Evolutionary conservation across 2,329 filamentous ascomycete genomes (phyloP).

Genomic region (Triangularia verruculosa): DNA sequence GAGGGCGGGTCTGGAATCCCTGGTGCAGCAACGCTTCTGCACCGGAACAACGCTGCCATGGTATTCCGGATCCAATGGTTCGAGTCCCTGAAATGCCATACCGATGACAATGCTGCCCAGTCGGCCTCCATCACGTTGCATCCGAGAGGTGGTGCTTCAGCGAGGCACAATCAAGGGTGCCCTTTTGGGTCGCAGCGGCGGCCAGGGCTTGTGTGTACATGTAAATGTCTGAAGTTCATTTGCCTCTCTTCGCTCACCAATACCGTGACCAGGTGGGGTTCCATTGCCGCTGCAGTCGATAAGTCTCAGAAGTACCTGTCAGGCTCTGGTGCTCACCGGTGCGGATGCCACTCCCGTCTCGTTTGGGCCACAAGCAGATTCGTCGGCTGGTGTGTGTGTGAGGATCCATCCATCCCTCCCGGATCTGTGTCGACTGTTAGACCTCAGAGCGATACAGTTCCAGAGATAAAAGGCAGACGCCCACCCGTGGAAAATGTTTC

Average conservation of each 20-base stretch:
- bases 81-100: background rate
- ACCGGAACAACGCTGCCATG: conserved; percentile 6
- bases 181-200: background rate
- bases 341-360: background rate
- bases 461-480: background rate
- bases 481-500: background rate
- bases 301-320: background rate
- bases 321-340: conserved; percentile 1
- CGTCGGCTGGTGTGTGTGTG: background rate
- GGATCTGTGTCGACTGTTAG: background rate
- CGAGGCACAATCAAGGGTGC: too few species aligned
- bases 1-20: background rate
- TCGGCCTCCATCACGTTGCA: conserved; percentile 16
- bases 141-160: conserved; percentile 6
- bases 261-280: background rate
- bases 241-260: background rate
- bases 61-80: conserved; percentile 4
- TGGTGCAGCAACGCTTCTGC: background rate
- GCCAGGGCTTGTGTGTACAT: conserved; percentile 3
- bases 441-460: background rate
- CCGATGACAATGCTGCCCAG: conserved; percentile 8
- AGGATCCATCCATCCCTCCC: background rate
- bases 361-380: background rate
- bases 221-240: background rate
- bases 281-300: background rate